phyloP scores from a whole-genome alignment of 345 rosid genomes.

The Lepidium africanum region DNA sequence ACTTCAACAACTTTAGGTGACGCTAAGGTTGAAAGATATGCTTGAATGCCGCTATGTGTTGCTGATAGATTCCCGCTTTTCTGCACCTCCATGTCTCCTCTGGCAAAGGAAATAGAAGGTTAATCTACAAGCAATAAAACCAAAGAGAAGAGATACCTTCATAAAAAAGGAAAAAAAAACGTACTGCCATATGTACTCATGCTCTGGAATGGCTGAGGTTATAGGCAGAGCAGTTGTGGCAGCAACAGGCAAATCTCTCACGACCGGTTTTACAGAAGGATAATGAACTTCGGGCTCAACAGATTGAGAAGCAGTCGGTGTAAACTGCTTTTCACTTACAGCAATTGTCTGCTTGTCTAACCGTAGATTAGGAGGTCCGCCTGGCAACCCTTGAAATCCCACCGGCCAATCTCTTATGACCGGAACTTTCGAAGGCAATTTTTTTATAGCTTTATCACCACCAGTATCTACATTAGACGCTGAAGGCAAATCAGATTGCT shows the following conservation, averaged over 20 bases:
- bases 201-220: conserved; percentile 66
- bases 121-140: not conserved
- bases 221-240: conserved; percentile 22
- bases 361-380: conserved; percentile 30
- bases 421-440: conserved; percentile 34
- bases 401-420: conserved; percentile 32
- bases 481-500: conserved; percentile 46
- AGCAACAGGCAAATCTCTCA: conserved; percentile 30
- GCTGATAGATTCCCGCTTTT: conserved; percentile 39
- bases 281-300: conserved; percentile 26
- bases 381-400: conserved; percentile 41
- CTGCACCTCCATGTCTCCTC: conserved; percentile 78
- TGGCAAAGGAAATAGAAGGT: conserved; percentile 32
- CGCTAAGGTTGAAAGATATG: conserved; percentile 56
- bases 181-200: conserved; percentile 88
- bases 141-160: not conserved
- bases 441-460: conserved; percentile 37
- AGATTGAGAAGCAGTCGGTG: conserved; percentile 24
- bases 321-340: conserved; percentile 32
- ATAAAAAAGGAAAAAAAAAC: conserved; percentile 29
- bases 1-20: conserved; percentile 66
- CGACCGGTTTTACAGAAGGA: conserved; percentile 27
- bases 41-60: conserved; percentile 69
- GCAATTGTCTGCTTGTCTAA: conserved; percentile 29
- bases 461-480: conserved; percentile 35